phyloP scores from a whole-genome alignment of 1,284 basidiomycete species.

The Ganoderma lucidum region DNA sequence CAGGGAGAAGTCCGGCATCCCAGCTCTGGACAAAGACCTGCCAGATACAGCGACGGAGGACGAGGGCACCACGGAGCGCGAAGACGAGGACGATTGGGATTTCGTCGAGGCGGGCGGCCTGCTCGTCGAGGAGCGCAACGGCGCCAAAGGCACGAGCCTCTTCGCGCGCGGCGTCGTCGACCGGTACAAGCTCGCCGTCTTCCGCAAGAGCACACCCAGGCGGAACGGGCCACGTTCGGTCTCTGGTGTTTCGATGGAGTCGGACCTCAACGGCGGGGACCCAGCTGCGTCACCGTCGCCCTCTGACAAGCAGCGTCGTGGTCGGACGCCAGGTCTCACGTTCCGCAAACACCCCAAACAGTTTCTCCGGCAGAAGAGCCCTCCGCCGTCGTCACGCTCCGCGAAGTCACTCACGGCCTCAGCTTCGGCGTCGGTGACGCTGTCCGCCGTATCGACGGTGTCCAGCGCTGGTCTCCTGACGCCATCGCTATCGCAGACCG shows the following conservation, averaged over 20 bases:
- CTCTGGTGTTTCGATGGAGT: slow-evolving; percentile 65
- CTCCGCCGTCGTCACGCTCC: slow-evolving; percentile 63
- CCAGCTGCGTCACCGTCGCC: slow-evolving; percentile 52
- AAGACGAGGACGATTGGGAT: slow-evolving; percentile 87
- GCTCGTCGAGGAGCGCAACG: slow-evolving; percentile 82
- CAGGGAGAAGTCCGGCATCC: slow-evolving; percentile 80
- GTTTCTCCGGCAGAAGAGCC: slow-evolving; percentile 75
- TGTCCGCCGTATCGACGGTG: slow-evolving; percentile 52
- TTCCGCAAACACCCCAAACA: slow-evolving; percentile 75
- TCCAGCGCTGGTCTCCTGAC: slow-evolving; percentile 62
- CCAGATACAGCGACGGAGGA: slow-evolving; percentile 66
- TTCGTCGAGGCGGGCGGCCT: slow-evolving; percentile 71
- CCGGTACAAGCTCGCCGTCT: slow-evolving; percentile 81
- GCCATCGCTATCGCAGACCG: slow-evolving; percentile 62
- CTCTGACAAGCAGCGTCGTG: slow-evolving; percentile 67
- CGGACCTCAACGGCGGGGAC: slow-evolving; percentile 46
- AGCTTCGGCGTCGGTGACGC: slow-evolving; percentile 55
- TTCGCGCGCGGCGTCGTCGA: slow-evolving; percentile 88
- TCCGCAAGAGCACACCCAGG: slow-evolving; percentile 78
- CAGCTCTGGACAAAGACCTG: slow-evolving; percentile 75
- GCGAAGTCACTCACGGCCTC: slow-evolving; percentile 53
- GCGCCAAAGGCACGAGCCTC: slow-evolving; percentile 75
- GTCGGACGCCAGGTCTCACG: slow-evolving; percentile 68
- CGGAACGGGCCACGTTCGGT: slow-evolving; percentile 51
- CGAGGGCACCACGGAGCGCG: slow-evolving; percentile 57